Evolutionary conservation across 2,329 filamentous ascomycete species (phyloP), one percentile per base, ranked within the genome.

Genomic region (Pseudocercospora macadamiae): DNA sequence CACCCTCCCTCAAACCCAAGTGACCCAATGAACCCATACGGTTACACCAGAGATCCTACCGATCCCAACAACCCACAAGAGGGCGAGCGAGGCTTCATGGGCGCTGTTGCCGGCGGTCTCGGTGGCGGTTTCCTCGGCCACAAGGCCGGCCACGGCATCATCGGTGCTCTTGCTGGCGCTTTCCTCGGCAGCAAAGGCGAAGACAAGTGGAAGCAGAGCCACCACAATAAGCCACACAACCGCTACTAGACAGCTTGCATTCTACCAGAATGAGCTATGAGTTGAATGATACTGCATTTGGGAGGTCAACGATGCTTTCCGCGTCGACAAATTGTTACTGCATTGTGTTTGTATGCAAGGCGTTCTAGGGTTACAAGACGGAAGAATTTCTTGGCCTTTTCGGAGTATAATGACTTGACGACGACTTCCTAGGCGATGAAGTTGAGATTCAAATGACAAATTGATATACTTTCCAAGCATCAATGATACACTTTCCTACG

Each of bases 11-110:
- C 60, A 64, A 73, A 75, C 63, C 70, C 75, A 64, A 44, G 60
- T 44, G 72, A 74, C 60, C 61, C 69, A 10, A 66, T 68, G 47
- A 74, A 71, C 64, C 72, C 73, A 10, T 75, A 79, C 65, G 73
- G 73, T 28, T 70, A 70, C 64, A 61, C 64, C 6, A 48, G 60
- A 36, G 68, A 70, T 57, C 70, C 70, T 2, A 54, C 71, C 68
- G 70, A 70, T 68, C 79, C 79, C 10, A 75, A 75, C 61, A 73
- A 73, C 55, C 79, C 79, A 34, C 77, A 75, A 48, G 81, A 83
- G 49, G 82, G 79, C 49, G 84, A 86, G 61, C 80, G 84, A 56
- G 84, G 83, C 34, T 73, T 86, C 4, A 79, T 82, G 66, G 82
- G 84, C 47, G 80, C 83, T 2, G 71, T 86, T 3, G 81, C 80